Base-by-base conservation (phyloP, 805 yeast species). In the Candida yuanshanica region DNA sequence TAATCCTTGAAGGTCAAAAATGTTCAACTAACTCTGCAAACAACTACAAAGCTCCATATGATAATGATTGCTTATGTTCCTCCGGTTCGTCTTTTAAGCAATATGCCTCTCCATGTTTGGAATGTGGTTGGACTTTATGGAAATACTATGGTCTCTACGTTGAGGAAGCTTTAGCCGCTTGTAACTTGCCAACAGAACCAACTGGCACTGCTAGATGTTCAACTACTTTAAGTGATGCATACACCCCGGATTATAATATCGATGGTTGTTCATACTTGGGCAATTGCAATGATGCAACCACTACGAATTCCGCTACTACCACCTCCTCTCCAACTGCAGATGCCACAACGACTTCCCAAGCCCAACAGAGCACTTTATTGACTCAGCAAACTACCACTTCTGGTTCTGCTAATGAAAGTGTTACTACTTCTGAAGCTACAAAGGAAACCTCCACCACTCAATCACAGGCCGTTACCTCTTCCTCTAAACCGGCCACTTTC, bases 71-170 rank as follows among this genome's bases (percentile, higher is more conserved):
- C 44, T 42, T 51, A 39, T 57, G 62, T 48, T 40, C 45, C 20
- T 32, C 35, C 12, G 58, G 39, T 22, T 39, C 51, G 20, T 26
- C 42, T 18, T 57, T 54, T 49, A 37, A 42, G 33, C 27, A 22
- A 13, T 44, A 47, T 36, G 55, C 52, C 33, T 51, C 49, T n/a
- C 50, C 48, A 4, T 64, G 68, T 52, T 47, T 63, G 36, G 63
- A 55, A 24, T 64, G 68, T 55, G 68, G 68, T 36, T 63, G 66
- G 68, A 63, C 66, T 44, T 47, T 64, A 38, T 64, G 63, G 63
- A 44, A 52, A 26, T 59, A 62, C 50, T 63, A 63, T 46, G 58
- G 56, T 23, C 33, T 45, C 4, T 62, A 47, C 49, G 52, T 64
- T 32, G 36, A 53, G 7, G 45, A 52, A 17, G 58, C 65, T 8